A percentile compares a stretch with the other conserved stretches of the same genome.
Evolutionary conservation across 495 filamentous ascomycete genomes (phyloP).

Genomic region (Monascus purpureus): DNA sequence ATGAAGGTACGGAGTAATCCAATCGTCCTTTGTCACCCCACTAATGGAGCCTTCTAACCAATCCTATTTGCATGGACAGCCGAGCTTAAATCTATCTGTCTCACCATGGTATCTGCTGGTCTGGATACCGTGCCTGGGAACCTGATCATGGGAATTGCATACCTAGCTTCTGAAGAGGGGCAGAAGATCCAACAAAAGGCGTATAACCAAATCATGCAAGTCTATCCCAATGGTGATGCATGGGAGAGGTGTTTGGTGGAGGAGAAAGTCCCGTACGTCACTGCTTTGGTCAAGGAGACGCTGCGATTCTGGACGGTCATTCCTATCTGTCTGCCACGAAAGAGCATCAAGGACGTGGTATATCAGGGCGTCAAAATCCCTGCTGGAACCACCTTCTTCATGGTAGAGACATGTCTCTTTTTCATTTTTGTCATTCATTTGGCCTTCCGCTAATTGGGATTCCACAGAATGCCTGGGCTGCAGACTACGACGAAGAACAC

Average conservation of each 20-base stretch:
- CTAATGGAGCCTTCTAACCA: too few species aligned
- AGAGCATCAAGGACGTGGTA: constrained; percentile 47
- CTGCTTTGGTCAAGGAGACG: constrained; percentile 54
- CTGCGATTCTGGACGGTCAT: constrained; percentile 64
- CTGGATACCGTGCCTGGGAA: constrained; percentile 58
- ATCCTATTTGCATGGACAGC: too few species aligned
- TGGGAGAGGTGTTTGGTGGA: constrained; percentile 52
- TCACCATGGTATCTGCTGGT: constrained; percentile 63
- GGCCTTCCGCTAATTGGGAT: constrained; percentile 1
- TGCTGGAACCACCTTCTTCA: constrained; percentile 51
- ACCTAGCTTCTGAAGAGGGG: constrained; percentile 46
- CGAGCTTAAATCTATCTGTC: constrained; percentile 57
- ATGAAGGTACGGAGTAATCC: constrained; percentile 39
- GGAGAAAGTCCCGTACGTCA: constrained; percentile 58
- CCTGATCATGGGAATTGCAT: constrained; percentile 58
- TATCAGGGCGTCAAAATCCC: constrained; percentile 47
- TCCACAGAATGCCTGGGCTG: constrained; percentile 49
- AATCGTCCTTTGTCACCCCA: too few species aligned
- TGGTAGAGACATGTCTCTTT: constrained; percentile 24
- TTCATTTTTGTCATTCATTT: not conserved
- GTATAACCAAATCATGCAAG: constrained; percentile 47
- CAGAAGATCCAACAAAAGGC: constrained; percentile 50
- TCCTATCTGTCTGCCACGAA: constrained; percentile 54
- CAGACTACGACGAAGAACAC: constrained; percentile 52
- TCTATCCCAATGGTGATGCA: constrained; percentile 49